Conservation (phyloP, 2,329 filamentous ascomycete genomes). For the Penicillium aurantiogriseum region DNA sequence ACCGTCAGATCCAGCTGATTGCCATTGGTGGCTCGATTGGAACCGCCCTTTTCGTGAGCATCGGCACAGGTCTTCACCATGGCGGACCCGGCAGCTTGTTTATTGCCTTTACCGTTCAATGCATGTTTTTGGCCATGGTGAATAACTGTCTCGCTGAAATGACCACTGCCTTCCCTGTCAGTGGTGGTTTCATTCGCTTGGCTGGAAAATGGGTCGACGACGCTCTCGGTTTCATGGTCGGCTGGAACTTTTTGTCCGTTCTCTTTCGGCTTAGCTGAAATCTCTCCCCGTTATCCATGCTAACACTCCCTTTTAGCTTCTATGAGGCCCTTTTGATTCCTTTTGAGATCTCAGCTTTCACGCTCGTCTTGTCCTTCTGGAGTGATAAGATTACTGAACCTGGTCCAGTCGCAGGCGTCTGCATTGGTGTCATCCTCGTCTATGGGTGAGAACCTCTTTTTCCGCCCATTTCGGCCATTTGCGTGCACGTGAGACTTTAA, state of each 20-base stretch:
- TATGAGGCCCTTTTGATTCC: slow-evolving; percentile 43
- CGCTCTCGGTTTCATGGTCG: slow-evolving; percentile 46
- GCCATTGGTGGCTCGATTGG: slow-evolving; percentile 45
- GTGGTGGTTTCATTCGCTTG: slow-evolving; percentile 42
- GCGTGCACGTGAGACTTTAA: not conserved
- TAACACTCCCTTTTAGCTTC: slow-evolving; percentile 25
- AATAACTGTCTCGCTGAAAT: slow-evolving; percentile 48
- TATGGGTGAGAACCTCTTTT: slow-evolving; percentile 24
- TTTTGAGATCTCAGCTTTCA: slow-evolving; percentile 45
- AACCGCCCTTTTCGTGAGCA: slow-evolving; percentile 41
- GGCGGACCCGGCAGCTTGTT: slow-evolving; percentile 42
- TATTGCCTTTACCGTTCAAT: slow-evolving; percentile 35
- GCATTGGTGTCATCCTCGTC: slow-evolving; percentile 25
- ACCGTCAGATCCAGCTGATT: slow-evolving; percentile 31
- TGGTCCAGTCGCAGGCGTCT: slow-evolving; percentile 37
- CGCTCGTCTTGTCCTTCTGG: slow-evolving; percentile 43
- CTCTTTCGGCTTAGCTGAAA: not conserved
- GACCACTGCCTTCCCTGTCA: slow-evolving; percentile 45
- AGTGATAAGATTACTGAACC: slow-evolving; percentile 27
- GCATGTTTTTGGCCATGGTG: slow-evolving; percentile 35
- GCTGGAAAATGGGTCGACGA: slow-evolving; percentile 48
- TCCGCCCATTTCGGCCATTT: not conserved
- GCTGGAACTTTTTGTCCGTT: slow-evolving; percentile 48
- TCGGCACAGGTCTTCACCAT: slow-evolving; percentile 38
- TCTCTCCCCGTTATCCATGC: not conserved